A percentile compares a stretch with the other conserved stretches of the same genome.
phyloP scores from a whole-genome alignment of 441 rosid genomes.

The Adansonia gregorii region DNA sequence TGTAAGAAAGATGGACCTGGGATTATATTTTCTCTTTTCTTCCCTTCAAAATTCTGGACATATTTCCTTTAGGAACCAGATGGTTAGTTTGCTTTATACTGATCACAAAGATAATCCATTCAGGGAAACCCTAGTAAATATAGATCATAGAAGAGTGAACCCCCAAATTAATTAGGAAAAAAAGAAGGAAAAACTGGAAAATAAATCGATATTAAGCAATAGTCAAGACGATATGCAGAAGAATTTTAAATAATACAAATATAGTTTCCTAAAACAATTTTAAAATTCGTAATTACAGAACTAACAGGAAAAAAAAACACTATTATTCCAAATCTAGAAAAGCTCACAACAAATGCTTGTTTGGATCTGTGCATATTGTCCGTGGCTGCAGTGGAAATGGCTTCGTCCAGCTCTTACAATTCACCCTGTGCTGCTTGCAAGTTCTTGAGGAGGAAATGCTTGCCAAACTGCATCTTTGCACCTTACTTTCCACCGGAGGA shows the following conservation, averaged over 20 bases:
- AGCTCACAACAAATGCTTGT: conserved; percentile 30
- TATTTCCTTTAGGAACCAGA: not conserved
- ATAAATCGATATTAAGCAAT: not conserved
- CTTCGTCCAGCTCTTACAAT: conserved; percentile 91
- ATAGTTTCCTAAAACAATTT: not conserved
- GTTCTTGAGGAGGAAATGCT: conserved; percentile 87
- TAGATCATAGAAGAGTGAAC: not conserved
- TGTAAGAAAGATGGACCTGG: conserved; percentile 18
- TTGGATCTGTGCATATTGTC: not conserved
- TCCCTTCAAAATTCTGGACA: not conserved
- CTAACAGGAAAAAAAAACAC: not conserved
- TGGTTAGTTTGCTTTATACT: conserved; percentile 19
- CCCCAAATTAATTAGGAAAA: not conserved
- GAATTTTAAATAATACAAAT: not conserved
- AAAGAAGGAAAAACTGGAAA: not conserved
- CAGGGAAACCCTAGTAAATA: conserved; percentile 17
- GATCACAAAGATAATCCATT: not conserved
- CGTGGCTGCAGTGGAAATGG: conserved; percentile 48
- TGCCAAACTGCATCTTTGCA: conserved; percentile 91
- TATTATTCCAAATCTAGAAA: not conserved
- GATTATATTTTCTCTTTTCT: not conserved
- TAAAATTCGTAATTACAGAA: conserved; percentile 4
- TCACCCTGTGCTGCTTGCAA: conserved; percentile 99
- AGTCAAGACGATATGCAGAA: not conserved
- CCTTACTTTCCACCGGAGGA: conserved; percentile 99